A percentile compares a stretch with the other conserved stretches of the same genome.
Evolutionary conservation across 2,329 filamentous ascomycete genomes (phyloP).

Genomic region (Didymella segeticola): DNA sequence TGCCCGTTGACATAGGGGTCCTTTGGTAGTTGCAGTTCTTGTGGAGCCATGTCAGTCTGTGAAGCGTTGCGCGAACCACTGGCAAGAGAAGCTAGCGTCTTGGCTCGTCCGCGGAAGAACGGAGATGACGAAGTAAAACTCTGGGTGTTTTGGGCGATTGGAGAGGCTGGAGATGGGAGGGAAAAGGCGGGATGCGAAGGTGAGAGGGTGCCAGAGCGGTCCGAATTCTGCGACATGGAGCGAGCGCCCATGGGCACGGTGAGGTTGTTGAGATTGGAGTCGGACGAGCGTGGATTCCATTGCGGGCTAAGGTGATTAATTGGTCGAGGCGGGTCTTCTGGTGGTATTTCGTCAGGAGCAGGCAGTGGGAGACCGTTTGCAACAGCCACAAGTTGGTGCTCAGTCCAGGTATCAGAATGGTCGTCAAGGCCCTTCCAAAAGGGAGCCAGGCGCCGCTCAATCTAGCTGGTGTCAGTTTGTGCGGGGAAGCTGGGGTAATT

Average conservation of each 20-base stretch:
- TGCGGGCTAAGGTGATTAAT: constrained; percentile 41
- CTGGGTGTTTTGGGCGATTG: constrained; percentile 55
- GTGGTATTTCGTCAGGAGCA: constrained; percentile 79
- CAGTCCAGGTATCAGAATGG: constrained; percentile 86
- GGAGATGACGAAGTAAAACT: constrained; percentile 49
- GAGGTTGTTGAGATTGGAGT: constrained; percentile 71
- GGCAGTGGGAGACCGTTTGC: constrained; percentile 85
- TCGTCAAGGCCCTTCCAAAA: constrained; percentile 96
- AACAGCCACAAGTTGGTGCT: constrained; percentile 92
- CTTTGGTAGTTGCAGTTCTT: constrained; percentile 78
- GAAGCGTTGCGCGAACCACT: constrained; percentile 77
- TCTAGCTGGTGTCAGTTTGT: constrained; percentile 60
- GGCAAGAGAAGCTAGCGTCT: constrained; percentile 83
- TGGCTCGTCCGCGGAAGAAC: constrained; percentile 82
- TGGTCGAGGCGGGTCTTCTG: constrained; percentile 66
- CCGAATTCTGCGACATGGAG: constrained; percentile 80
- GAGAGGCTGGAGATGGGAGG: constrained; percentile 64
- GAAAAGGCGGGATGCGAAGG: constrained; percentile 69
- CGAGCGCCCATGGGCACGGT: constrained; percentile 80
- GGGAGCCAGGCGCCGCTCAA: constrained; percentile 88
- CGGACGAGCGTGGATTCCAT: constrained; percentile 58
- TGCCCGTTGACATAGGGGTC: constrained; percentile 95
- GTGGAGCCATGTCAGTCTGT: constrained; percentile 73
- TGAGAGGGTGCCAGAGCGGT: constrained; percentile 65
- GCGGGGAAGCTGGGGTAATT: constrained; percentile 14